Evolutionary conservation across 345 rosid species (phyloP), one percentile per base, ranked within the genome.

Genomic region (Eucalyptus cloeziana): DNA sequence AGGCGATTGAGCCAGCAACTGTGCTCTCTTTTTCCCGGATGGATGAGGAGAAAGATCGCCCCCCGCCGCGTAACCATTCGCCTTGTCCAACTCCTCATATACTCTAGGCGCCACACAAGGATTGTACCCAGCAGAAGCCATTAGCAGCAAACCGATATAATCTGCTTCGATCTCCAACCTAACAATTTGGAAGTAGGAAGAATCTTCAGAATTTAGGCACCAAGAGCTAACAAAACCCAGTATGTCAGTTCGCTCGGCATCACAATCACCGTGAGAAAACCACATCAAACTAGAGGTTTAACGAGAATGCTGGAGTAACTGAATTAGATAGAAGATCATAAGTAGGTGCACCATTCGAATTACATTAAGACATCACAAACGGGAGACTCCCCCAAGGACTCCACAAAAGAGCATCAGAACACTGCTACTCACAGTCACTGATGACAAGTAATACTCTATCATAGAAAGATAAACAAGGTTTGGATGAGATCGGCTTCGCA

Each of bases 141-240:
- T 89, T 91, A 98, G 90, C 27, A 98, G 92, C 88, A 97, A 88
- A 85, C 99, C 99, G 1, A 98, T 93, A 88, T 97, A 96, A 92
- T 98, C 99, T 19, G 98, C 97, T 91, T 98, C 99, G 49, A 97
- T 93, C 90, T 98, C 99, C 98, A 97, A 95, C 96, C 99, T 96
- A 49, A 50, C 15, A 52, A 79, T 62, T 62, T 62, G 64, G 86
- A 88, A 51, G 49, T 17, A 33, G 49, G 87, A 45, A 56, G 44
- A 88, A 44, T 54, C 45, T 24, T 52, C 7, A 21, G 25, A 47
- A 52, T 13, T 62, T 62, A 62, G 31, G 71, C 71, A 62, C 16
- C 37, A 25, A 58, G n/a, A 58, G n/a, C n/a, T 62, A 62, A 62
- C 71, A 62, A 62, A 30, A 52, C 8, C 71, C 71, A 62, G 37